Conservation (phyloP, 2,329 filamentous ascomycete genomes). For the Fusarium brevicatenulatum region DNA sequence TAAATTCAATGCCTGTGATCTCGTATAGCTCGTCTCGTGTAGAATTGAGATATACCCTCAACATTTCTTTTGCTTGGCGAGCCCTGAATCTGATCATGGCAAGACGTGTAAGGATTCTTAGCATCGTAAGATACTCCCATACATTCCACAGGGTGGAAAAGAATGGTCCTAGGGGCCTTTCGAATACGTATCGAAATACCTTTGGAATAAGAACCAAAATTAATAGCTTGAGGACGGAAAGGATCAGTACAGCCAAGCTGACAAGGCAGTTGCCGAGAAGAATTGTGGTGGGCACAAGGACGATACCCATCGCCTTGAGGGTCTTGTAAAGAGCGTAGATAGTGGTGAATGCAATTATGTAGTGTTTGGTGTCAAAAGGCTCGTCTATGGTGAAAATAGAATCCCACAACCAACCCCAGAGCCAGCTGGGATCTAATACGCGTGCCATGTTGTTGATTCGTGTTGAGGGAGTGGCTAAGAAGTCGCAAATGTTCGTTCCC, state of each 20-base stretch:
- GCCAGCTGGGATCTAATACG: neutral
- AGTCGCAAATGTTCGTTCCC: neutral
- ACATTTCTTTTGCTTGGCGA: constrained; percentile 2
- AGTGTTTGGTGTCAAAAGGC: constrained; percentile 21
- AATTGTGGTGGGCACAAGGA: constrained; percentile 3
- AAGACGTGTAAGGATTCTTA: neutral
- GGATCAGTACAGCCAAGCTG: neutral
- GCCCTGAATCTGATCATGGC: neutral
- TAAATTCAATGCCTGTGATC: neutral
- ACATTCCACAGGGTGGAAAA: neutral
- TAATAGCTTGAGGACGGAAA: neutral
- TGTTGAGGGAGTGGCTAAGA: neutral
- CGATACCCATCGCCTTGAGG: neutral
- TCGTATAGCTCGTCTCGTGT: neutral
- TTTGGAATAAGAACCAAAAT: neutral
- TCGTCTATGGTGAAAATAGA: constrained; percentile 7
- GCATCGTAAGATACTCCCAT: constrained; percentile 2
- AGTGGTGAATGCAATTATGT: constrained; percentile 12
- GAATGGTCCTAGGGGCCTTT: neutral
- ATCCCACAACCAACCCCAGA: constrained; percentile 8
- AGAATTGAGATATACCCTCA: neutral
- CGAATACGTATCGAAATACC: neutral
- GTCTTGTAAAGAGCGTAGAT: neutral
- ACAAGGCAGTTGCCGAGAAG: neutral
- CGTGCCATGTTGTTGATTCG: neutral